Conservation (phyloP, 305 asterid species). For the Fraxinus platypoda region DNA sequence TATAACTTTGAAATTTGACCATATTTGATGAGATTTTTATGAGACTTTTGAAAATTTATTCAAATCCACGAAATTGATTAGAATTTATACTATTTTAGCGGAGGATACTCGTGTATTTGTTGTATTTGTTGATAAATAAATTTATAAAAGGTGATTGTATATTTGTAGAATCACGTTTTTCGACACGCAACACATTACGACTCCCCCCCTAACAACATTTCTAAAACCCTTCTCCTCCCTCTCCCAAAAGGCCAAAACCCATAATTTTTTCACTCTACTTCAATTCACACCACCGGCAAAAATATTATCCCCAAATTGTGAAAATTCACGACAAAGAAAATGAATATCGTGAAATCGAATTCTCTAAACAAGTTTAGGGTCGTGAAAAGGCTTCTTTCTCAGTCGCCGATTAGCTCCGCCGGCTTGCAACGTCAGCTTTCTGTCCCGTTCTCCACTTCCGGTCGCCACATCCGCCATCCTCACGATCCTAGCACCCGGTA, state of each 20-base stretch:
- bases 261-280: background rate
- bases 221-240: background rate
- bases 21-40: no score
- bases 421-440: constrained; percentile 6
- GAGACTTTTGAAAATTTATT: no score
- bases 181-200: background rate
- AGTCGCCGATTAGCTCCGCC: constrained; percentile 39
- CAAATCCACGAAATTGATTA: no score
- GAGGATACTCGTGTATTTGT: no score
- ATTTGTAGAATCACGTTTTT: no score
- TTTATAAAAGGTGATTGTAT: no score
- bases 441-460: constrained; percentile 28
- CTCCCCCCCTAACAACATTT: background rate
- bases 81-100: no score
- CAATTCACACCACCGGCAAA: background rate
- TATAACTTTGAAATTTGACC: no score
- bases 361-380: constrained; percentile 32
- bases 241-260: background rate
- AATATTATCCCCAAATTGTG: background rate
- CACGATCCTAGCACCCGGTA: constrained; percentile 41
- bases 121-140: no score
- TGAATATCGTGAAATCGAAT: constrained; percentile 35
- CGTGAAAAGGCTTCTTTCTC: constrained; percentile 27
- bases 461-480: constrained; percentile 34
- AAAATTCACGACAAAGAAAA: background rate